These are phyloP conservation scores for Microstroma glucosiphilum DNA, from an alignment of 1,284 basidiomycete species.

Conservation along the genomic window DNA sequence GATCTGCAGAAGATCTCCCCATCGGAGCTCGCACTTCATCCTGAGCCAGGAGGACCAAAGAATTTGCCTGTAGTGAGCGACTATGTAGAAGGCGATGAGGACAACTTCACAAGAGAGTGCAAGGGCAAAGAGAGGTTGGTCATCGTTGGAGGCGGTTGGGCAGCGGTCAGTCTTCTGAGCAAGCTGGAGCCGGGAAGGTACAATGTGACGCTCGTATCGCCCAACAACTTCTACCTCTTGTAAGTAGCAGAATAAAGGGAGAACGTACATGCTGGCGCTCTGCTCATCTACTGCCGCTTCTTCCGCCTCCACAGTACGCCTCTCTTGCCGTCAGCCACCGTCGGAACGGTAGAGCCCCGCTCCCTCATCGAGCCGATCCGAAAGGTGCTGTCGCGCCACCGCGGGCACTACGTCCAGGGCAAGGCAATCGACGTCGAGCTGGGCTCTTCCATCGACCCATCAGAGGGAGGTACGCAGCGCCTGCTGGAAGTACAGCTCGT, in stretches of 20 bases:
- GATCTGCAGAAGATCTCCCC: slow-evolving; percentile 35
- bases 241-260: slow-evolving; percentile 1
- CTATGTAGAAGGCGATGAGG: slow-evolving; percentile 25
- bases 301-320: slow-evolving; percentile 24
- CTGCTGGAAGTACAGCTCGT: slow-evolving; percentile 48
- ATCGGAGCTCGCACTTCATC: slow-evolving; percentile 29
- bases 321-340: slow-evolving; percentile 45
- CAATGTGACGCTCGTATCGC: slow-evolving; percentile 46
- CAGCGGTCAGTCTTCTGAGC: slow-evolving; percentile 41
- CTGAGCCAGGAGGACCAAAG: slow-evolving; percentile 41
- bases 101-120: slow-evolving; percentile 15
- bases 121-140: slow-evolving; percentile 45
- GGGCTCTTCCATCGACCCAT: slow-evolving; percentile 25
- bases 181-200: slow-evolving; percentile 41
- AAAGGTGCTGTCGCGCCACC: slow-evolving; percentile 34
- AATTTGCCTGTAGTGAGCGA: slow-evolving; percentile 39
- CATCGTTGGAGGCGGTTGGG: slow-evolving; percentile 50
- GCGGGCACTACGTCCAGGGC: slow-evolving; percentile 48
- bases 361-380: slow-evolving; percentile 47
- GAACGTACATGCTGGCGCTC: not conserved
- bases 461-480: slow-evolving; percentile 22
- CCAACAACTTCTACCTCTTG: slow-evolving; percentile 49
- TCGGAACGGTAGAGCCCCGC: slow-evolving; percentile 47
- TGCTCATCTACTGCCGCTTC: not conserved
- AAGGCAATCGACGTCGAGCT: slow-evolving; percentile 40